Evolutionary conservation across 176 grass and related monocot species (phyloP), one percentile per base, ranked within the genome.

Genomic region (Alloteropsis semialata): DNA sequence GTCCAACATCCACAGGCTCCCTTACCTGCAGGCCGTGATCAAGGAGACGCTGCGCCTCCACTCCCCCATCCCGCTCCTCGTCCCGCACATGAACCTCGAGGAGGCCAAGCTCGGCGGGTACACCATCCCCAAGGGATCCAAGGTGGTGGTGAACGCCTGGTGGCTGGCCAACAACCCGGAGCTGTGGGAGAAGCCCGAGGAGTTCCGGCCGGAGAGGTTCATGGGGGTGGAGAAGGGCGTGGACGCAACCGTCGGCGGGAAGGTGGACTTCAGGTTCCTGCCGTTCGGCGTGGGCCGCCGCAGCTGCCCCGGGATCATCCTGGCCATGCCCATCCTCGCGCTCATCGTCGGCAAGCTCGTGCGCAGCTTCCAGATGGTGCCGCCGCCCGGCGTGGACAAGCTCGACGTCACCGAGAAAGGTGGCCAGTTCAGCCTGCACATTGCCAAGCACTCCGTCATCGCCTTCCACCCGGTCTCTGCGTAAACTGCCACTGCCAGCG

Each of bases 61-160:
- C 90, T 91, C 88, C 21, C 90, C 95, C 3, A 97, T 97, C 85
- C 95, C 95, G 55, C 92, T 97, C 6, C 92, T 97, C 34, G 92
- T 97, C 30, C 92, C 95, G 32, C 95, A 97, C 90, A 97, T 97
- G 95, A 94, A 97, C 88, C 92, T 97, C 63, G 76, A 87, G 79
- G 90, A 91, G 66, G 95, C 90, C 19, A 91, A 86, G 81, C 95
- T 97, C 22, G 56, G 76, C 49, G 90, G 92, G 2, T 91, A 78
- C 76, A 79, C 90, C 73, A 88, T 94, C 60, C 86, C 92, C 42
- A 87, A 79, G 8, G 95, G 90, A 12, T 92, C 90, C 88, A 97
- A 97, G 86, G 90, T 97, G 41, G 81, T 97, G 11, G 92, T 94
- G 54, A 97, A 97, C 38, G 95, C 95, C 4, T 97, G 92, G 95